Evolutionary conservation across 176 grass and related monocot species (phyloP).

Genomic region (Carex littledalei): DNA sequence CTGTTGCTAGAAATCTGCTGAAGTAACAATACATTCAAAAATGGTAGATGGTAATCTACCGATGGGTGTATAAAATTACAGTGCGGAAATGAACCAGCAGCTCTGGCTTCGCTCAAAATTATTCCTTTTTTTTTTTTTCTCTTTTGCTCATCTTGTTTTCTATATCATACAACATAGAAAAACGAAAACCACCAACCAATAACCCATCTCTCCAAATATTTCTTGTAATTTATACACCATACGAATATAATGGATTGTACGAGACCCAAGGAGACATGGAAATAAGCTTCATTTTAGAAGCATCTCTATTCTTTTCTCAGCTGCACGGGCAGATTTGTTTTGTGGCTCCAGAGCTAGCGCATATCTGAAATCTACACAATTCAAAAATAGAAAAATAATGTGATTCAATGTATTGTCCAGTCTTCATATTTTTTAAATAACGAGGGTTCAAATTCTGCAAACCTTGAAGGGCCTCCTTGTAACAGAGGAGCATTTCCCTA

Average conservation of each 20-base stretch:
- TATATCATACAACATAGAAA: not conserved
- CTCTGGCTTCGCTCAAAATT: not conserved
- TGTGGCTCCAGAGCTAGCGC: constrained; percentile 80
- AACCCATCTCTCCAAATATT: not conserved
- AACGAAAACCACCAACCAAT: not conserved
- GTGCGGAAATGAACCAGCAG: not conserved
- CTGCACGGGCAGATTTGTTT: constrained; percentile 85
- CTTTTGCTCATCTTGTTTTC: not conserved
- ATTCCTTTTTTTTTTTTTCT: not conserved
- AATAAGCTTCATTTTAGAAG: constrained; percentile 35
- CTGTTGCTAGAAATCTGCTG: not conserved
- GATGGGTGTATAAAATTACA: not conserved
- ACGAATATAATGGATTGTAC: not conserved
- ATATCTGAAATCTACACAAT: constrained; percentile 83
- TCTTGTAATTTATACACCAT: not conserved
- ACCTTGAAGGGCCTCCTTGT: constrained; percentile 93
- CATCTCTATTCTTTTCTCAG: constrained; percentile 74
- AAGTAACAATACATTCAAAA: not conserved
- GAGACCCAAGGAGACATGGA: not conserved
- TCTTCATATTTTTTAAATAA: constrained; percentile 15
- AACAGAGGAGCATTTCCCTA: constrained; percentile 62
- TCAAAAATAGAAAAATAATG: not conserved
- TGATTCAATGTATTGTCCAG: constrained; percentile 2
- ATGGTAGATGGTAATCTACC: not conserved
- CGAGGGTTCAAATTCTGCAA: constrained; percentile 21